These are phyloP conservation scores for Hibiscus trionum DNA, from an alignment of 345 rosid genomes.

Conservation along the genomic window DNA sequence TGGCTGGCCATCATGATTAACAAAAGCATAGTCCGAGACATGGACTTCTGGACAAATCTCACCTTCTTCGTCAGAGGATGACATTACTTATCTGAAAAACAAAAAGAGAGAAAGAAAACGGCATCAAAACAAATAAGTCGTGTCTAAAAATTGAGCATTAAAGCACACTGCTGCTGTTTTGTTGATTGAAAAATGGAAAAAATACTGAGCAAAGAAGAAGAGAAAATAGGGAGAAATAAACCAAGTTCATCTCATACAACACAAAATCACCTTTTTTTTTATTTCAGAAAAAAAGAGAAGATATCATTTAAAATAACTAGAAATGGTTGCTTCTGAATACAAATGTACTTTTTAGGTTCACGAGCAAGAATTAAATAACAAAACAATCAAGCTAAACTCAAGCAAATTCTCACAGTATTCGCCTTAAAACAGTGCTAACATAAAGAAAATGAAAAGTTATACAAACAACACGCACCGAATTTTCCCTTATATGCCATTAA, in stretches of 20 bases:
- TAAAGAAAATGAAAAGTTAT: background rate
- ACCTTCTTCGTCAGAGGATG: constrained; percentile 44
- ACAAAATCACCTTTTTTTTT: background rate
- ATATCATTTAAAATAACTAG: background rate
- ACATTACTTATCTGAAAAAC: constrained; percentile 17
- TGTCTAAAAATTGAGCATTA: background rate
- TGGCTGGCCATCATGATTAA: constrained; percentile 21
- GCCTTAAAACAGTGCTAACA: background rate
- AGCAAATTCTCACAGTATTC: background rate
- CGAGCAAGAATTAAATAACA: background rate
- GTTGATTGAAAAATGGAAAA: background rate
- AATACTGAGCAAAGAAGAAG: background rate
- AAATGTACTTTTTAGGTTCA: background rate
- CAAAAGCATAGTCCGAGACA: constrained; percentile 29
- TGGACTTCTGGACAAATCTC: constrained; percentile 22
- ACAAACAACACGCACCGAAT: no score
- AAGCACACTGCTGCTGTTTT: background rate
- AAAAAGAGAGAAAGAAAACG: background rate
- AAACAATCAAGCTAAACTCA: background rate
- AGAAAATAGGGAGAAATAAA: background rate
- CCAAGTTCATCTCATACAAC: background rate
- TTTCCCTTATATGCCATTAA: background rate
- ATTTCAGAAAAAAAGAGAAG: background rate
- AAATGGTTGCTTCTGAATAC: background rate
- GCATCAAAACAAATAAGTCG: background rate